phyloP scores from a whole-genome alignment of 2,329 filamentous ascomycete species.

The Ilyonectria robusta region DNA sequence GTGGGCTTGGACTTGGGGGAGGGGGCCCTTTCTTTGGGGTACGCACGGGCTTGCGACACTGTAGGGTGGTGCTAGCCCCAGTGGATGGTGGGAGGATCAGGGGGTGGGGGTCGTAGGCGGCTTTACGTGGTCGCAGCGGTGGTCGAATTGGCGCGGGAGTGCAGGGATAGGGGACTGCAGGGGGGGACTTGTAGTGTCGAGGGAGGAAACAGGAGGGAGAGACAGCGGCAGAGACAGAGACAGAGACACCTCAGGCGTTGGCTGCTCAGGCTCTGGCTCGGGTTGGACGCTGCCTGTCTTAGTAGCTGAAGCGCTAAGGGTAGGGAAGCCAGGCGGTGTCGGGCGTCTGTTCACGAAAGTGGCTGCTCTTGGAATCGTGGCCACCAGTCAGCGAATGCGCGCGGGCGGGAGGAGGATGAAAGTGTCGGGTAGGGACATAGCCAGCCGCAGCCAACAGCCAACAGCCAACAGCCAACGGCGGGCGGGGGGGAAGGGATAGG shows the following conservation, averaged over 20 bases:
- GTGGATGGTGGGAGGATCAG: slow-evolving; percentile 25
- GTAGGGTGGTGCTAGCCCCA: slow-evolving; percentile 27
- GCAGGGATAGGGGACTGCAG: slow-evolving; percentile 15
- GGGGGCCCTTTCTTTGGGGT: slow-evolving; percentile 27
- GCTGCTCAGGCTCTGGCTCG: slow-evolving; percentile 15
- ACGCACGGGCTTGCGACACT: slow-evolving; percentile 29
- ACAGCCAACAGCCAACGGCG: slow-evolving; percentile 24
- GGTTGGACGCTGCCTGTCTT: slow-evolving; percentile 14
- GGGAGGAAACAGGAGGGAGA: slow-evolving; percentile 2
- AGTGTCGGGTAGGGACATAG: slow-evolving; percentile 40
- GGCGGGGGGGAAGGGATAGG: slow-evolving; percentile 12
- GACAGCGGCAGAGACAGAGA: slow-evolving; percentile 13
- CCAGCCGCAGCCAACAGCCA: slow-evolving; percentile 32
- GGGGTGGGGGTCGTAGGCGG: slow-evolving; percentile 19
- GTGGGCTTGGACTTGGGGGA: slow-evolving; percentile 29
- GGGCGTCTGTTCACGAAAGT: slow-evolving; percentile 39
- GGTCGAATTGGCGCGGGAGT: slow-evolving; percentile 5
- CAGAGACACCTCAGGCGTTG: slow-evolving; percentile 13
- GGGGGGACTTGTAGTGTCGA: slow-evolving; percentile 10
- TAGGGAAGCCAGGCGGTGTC: slow-evolving; percentile 42
- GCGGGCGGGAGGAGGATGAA: slow-evolving; percentile 33
- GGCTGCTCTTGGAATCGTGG: slow-evolving; percentile 49
- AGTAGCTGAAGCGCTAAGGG: slow-evolving; percentile 18
- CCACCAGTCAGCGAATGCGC: slow-evolving; percentile 45
- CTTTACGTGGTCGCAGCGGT: slow-evolving; percentile 18